Base-by-base conservation (phyloP, 2,329 filamentous ascomycete genomes). In the Fusarium staphyleae region DNA sequence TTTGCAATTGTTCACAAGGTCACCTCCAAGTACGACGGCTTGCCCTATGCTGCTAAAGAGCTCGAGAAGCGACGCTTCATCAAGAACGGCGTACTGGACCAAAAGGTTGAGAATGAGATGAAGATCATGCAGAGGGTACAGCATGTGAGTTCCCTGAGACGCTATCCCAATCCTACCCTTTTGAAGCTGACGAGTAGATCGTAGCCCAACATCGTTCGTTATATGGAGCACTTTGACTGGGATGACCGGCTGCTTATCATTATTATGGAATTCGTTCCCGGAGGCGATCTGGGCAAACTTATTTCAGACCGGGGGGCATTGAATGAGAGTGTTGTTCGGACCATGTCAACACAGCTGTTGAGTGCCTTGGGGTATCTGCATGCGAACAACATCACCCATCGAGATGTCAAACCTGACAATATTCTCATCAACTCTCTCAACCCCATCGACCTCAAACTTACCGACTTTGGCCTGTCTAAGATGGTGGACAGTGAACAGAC, bases 371-470 rank as follows among this genome's bases (percentile, higher is more conserved):
- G 86, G 24, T 97, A 99, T 71, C 80, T 99, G 8, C 95, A 99
- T 72, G 79, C 81, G 46, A 88, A 89, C 66, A 91, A 89, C 69
- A 97, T 99, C 65, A 98, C 93, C 0, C 95, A 99, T 74, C 89
- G 95, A n/a, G 95, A 99, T 72, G 92, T 99, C 69, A 99, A 99
- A 71, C 95, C 95, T 0, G 95, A 99, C 78, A 99, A 99, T 68
- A 97, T 99, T 55, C 80, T 99, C 33, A 90, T 98, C 62, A 81
- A 87, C 10, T 87, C 86, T 1, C 71, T 85, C 9, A 78, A 87
- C 5, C 92, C 93, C 0, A 84, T 96, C 41, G 80, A 84, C 12
- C 88, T 98, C 65, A 98, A 99, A 74, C 79, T 99, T 12, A 96
- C 95, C 0, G 95, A 99, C 70, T 99, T 99, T 76, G 95, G 95